Evolutionary conservation across 148 eudicot species (phyloP), one percentile per base, ranked within the genome.

Genomic region (Rhododendron simsii): DNA sequence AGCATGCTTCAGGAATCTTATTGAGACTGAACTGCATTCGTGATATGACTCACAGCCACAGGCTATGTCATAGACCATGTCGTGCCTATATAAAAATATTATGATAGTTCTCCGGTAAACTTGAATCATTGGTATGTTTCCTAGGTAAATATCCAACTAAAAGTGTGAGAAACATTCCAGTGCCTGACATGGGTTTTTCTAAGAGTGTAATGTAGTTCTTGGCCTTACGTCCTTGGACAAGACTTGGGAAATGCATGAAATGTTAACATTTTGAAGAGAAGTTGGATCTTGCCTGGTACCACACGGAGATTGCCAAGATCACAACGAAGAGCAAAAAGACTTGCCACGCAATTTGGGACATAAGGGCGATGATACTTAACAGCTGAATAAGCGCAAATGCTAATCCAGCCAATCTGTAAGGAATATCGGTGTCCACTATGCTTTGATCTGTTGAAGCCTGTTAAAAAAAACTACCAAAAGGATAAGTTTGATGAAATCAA

Each of bases 361-460:
- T 94, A 7, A 95, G 95, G 80, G 91, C 81, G n/a, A 96, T 91
- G 23, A 96, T 92, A 83, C 97, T 94, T 50, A 95, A 75, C 1
- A 95, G 91, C 90, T 96, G 98, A 86, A 96, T 95, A 15, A 96
- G 91, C 7, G 98, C 99, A 82, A 96, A 96, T 18, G 91, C 98
- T 86, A 96, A 88, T 85, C 99, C 99, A 41, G 99, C 99, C 86
- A 96, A 88, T 91, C 98, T 90, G 86, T 96, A 95, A 0, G 99
- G 98, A 85, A 95, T 92, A 89, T 96, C 98, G 48, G 94, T 92
- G 87, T 96, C 98, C 87, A 96, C 96, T 2, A 89, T 89, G 91
- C 98, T 92, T 92, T 96, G 99, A 86, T 96, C 99, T 26, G 95
- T 95, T 45, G 99, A 96, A 87, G 95, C 93, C 99, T 96, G 92